phyloP scores from a whole-genome alignment of 2,329 filamentous ascomycete species.

The Orbilia quercus region DNA sequence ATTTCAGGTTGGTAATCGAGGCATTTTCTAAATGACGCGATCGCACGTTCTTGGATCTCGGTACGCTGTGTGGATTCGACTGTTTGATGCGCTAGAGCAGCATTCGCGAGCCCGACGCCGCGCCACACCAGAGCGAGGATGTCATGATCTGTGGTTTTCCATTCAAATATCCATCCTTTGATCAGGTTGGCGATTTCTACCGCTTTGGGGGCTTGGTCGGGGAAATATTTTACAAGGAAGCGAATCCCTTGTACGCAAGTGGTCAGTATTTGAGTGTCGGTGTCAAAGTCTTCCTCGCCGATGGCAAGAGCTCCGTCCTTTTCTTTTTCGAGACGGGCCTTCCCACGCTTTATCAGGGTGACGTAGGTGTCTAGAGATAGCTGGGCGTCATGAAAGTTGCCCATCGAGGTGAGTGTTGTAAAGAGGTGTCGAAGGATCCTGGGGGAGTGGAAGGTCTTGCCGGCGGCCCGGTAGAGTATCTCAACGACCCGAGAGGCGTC shows the following conservation, averaged over 20 bases:
- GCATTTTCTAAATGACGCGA: conserved; percentile 78
- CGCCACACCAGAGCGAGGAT: conserved; percentile 79
- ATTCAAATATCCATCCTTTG: conserved; percentile 78
- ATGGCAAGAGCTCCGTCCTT: conserved; percentile 76
- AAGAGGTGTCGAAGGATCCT: conserved; percentile 87
- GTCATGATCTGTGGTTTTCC: conserved; percentile 66
- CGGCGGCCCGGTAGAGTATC: conserved; percentile 87
- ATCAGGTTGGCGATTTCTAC: conserved; percentile 76
- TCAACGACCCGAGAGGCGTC: conserved; percentile 74
- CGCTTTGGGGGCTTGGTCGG: conserved; percentile 81
- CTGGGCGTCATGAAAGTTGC: conserved; percentile 91
- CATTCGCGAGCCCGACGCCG: conserved; percentile 84
- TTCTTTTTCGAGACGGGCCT: conserved; percentile 83
- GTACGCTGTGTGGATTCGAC: conserved; percentile 77
- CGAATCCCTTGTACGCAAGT: conserved; percentile 84
- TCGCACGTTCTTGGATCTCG: conserved; percentile 80
- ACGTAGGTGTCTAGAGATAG: conserved; percentile 92
- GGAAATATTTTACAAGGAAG: conserved; percentile 84
- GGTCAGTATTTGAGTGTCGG: conserved; percentile 78
- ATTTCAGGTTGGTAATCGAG: conserved; percentile 76
- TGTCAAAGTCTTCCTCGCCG: conserved; percentile 77
- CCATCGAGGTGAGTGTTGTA: conserved; percentile 83
- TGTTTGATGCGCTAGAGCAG: conserved; percentile 86
- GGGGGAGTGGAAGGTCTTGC: conserved; percentile 95
- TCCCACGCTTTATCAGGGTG: conserved; percentile 85